Percentiles rank a stretch among this genome's conserved stretches.
These are phyloP conservation scores for Ceratobasidium sp. DNA, from an alignment of 1,284 basidiomycete species.

Conservation along the genomic window DNA sequence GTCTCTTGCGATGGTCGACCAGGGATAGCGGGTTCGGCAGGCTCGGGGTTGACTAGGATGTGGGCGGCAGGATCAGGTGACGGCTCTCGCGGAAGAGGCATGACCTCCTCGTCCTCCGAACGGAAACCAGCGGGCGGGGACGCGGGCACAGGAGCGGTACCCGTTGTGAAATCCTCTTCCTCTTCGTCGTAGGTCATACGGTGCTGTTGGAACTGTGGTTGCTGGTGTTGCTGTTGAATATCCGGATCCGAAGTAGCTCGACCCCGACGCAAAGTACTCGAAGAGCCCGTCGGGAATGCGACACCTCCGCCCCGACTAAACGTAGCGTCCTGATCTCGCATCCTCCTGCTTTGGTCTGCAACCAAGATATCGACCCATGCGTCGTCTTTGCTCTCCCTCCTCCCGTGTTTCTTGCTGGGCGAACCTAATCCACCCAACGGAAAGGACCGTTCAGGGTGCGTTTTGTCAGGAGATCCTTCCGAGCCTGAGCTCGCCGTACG, in stretches of 20 bases:
- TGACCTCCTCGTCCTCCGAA: conserved; percentile 51
- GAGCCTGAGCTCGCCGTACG: conserved; percentile 67
- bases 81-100: conserved; percentile 51
- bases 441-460: conserved; percentile 28
- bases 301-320: conserved; percentile 19
- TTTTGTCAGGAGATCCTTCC: conserved; percentile 28
- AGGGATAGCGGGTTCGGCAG: conserved; percentile 20
- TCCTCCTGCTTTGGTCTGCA: conserved; percentile 70
- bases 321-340: conserved; percentile 71
- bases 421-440: conserved; percentile 17
- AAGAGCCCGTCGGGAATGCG: conserved; percentile 58
- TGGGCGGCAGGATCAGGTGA: conserved; percentile 37
- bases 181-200: conserved; percentile 66
- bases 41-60: conserved; percentile 15
- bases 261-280: conserved; percentile 52
- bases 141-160: conserved; percentile 46
- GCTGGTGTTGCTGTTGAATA: conserved; percentile 61
- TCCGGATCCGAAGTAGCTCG: conserved; percentile 71
- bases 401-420: conserved; percentile 34
- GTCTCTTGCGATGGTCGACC: conserved; percentile 23
- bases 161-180: conserved; percentile 60
- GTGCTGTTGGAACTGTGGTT: conserved; percentile 57
- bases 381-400: conserved; percentile 62
- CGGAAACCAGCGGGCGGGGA: conserved; percentile 35
- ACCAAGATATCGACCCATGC: conserved; percentile 90